Conservation (phyloP, 2,329 filamentous ascomycete species). For the Pestalotiopsis sp. region DNA sequence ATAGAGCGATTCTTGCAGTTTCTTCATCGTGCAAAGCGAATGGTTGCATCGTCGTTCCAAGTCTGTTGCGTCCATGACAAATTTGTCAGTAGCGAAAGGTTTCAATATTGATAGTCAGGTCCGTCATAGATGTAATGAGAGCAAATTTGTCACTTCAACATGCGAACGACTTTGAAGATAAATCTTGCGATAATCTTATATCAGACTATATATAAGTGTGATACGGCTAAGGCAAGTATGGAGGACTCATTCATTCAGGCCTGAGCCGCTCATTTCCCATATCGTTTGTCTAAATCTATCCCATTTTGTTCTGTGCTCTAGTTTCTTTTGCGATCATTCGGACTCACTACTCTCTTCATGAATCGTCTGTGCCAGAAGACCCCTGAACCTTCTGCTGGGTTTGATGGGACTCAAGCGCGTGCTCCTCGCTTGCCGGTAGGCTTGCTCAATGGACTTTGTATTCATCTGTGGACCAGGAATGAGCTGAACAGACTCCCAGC, state of each 20-base stretch:
- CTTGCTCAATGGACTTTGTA: conserved; percentile 22
- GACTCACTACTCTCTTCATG: conserved; percentile 70
- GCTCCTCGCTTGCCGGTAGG: conserved; percentile 25
- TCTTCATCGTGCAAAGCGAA: no score
- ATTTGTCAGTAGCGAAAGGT: no score
- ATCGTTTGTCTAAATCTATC: background rate
- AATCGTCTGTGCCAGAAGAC: conserved; percentile 65
- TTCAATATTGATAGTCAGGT: no score
- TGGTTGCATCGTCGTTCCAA: no score
- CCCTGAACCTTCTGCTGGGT: conserved; percentile 42
- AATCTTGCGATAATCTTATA: no score
- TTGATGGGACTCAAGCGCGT: conserved; percentile 22
- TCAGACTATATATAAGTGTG: no score
- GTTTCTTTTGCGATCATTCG: conserved; percentile 25
- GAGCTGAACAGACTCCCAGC: background rate
- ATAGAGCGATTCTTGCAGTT: no score
- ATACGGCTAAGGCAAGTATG: background rate
- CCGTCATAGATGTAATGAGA: no score
- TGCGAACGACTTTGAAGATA: no score
- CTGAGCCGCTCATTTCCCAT: background rate
- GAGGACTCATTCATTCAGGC: background rate
- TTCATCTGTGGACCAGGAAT: background rate
- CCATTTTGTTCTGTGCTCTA: background rate
- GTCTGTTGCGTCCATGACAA: no score
- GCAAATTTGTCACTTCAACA: no score